phyloP scores from a whole-genome alignment of 2,329 filamentous ascomycete species.

The Ceratocystis albifundus region DNA sequence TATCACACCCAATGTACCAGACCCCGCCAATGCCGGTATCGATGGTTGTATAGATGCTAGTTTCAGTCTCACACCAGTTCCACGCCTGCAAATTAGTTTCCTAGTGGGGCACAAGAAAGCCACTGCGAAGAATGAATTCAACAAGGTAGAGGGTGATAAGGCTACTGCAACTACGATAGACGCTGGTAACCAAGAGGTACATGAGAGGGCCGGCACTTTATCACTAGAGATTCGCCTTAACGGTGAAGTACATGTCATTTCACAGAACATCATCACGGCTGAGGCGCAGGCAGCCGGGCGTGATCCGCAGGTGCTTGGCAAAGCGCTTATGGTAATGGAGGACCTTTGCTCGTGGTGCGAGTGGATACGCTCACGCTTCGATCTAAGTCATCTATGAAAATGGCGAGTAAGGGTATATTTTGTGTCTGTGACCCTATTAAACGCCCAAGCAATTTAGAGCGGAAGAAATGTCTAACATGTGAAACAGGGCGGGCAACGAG shows the following conservation, averaged over 20 bases:
- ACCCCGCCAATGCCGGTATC: not conserved
- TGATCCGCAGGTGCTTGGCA: conserved; percentile 34
- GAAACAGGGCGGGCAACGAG: no score
- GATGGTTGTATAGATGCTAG: conserved; percentile 37
- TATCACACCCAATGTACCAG: not conserved
- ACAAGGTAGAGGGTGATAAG: no score
- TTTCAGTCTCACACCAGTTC: conserved; percentile 40
- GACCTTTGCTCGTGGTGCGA: conserved; percentile 44
- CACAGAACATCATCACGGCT: conserved; percentile 42
- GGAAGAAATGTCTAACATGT: no score
- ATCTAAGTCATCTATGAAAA: conserved; percentile 14
- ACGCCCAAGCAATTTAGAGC: no score
- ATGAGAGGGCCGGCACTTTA: conserved; percentile 32
- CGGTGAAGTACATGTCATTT: conserved; percentile 45
- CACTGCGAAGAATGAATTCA: not conserved
- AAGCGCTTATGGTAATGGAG: conserved; percentile 39
- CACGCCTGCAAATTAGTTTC: conserved; percentile 43
- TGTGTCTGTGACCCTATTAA: no score
- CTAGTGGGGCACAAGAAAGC: conserved; percentile 31
- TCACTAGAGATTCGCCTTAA: conserved; percentile 49
- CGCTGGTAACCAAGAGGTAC: not conserved
- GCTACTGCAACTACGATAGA: no score
- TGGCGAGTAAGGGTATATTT: not conserved
- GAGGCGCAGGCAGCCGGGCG: conserved; percentile 21
- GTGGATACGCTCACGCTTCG: conserved; percentile 37